Percentiles rank a stretch among this genome's conserved stretches.
Evolutionary conservation across 306 rosid species (phyloP).

Genomic region (Rosa lucieae): DNA sequence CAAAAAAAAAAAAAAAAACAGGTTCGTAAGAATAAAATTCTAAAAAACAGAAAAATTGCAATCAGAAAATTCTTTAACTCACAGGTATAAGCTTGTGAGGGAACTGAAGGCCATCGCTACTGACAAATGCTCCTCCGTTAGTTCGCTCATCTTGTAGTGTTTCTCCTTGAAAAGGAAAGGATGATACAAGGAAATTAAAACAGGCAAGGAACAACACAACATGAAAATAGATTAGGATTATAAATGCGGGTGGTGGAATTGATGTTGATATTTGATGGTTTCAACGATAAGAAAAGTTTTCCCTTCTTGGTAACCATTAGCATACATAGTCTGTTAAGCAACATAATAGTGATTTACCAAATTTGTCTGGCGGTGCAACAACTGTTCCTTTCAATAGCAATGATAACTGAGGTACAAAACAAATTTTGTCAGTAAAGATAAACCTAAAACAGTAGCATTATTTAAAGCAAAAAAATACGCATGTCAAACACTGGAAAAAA

Average conservation of each 20-base stretch:
- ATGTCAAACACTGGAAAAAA: not conserved
- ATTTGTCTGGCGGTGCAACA: conserved; percentile 96
- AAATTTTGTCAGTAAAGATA: conserved; percentile 23
- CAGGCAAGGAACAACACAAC: conserved; percentile 6
- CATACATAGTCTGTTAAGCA: conserved; percentile 19
- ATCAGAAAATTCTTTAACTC: conserved; percentile 26
- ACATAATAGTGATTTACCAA: conserved; percentile 59
- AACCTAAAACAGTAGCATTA: conserved; percentile 19
- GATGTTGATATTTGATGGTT: not conserved
- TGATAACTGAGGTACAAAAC: conserved; percentile 67
- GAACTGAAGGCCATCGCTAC: conserved; percentile 77
- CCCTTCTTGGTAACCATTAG: conserved; percentile 20
- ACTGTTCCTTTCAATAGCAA: conserved; percentile 93
- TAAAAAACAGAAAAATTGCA: not conserved
- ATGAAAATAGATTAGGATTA: not conserved
- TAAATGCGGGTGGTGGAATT: not conserved
- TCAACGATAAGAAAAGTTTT: conserved; percentile 5
- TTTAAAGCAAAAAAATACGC: conserved; percentile 14
- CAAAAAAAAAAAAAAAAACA: not conserved
- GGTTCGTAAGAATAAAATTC: not conserved
- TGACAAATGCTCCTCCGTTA: conserved; percentile 91
- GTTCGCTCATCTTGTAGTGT: conserved; percentile 83
- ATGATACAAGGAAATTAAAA: not conserved
- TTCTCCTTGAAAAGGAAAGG: conserved; percentile 56
- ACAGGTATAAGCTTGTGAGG: conserved; percentile 96